These are phyloP conservation scores for Wickerhamiella hasegawae DNA, from an alignment of 805 yeast species.

Conservation along the genomic window DNA sequence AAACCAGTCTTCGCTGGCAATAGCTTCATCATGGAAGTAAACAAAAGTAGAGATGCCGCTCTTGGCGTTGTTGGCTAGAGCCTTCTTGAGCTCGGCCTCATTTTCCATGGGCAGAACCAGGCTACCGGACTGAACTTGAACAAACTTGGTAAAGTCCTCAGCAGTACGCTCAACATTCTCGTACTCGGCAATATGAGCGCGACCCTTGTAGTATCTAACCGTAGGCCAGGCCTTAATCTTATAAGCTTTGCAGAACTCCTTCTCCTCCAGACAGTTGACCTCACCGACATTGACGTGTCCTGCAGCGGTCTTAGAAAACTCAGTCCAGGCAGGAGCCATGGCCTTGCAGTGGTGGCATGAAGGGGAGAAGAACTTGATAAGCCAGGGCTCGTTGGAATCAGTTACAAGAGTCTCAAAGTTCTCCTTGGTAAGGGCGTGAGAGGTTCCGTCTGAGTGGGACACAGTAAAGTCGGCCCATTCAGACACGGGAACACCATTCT, in stretches of 20 bases:
- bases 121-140: conserved; percentile 15
- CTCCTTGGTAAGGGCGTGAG: conserved; percentile 17
- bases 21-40: conserved; percentile 25
- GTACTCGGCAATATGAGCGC: conserved; percentile 10
- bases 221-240: conserved; percentile 17
- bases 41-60: conserved; percentile 20
- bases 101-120: conserved; percentile 17
- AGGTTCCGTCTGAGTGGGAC: conserved; percentile 19
- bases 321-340: conserved; percentile 24
- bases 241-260: conserved; percentile 20
- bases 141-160: conserved; percentile 22
- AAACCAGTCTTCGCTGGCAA: conserved; percentile 25
- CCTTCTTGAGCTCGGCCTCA: conserved; percentile 13
- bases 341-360: conserved; percentile 25
- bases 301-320: conserved; percentile 19
- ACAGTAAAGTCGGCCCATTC: conserved; percentile 1
- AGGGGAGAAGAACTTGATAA: conserved; percentile 27
- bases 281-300: conserved; percentile 25
- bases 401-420: conserved; percentile 18
- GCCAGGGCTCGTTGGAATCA: conserved; percentile 22
- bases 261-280: conserved; percentile 24
- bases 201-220: conserved; percentile 6
- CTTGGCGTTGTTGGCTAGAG: conserved; percentile 12
- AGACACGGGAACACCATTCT: neutral
- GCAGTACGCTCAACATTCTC: conserved; percentile 19